phyloP scores from a whole-genome alignment of 2,329 filamentous ascomycete species.

The Talaromyces funiculosus region DNA sequence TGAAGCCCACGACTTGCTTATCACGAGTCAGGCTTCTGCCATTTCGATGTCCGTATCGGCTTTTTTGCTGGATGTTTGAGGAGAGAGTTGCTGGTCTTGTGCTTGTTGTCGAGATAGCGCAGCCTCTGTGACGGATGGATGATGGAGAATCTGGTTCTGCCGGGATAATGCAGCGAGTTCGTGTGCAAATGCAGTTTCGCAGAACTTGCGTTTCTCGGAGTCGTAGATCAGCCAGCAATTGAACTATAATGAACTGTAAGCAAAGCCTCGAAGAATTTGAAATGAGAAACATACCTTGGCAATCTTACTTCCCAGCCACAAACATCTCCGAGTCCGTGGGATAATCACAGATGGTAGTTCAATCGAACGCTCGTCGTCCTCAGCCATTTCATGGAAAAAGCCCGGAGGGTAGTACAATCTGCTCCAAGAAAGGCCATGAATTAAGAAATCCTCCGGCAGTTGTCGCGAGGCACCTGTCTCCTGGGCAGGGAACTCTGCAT shows the following conservation, averaged over 20 bases:
- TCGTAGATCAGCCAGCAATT: constrained; percentile 39
- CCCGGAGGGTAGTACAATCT: constrained; percentile 43
- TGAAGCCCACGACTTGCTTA: not conserved
- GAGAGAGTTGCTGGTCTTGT: not conserved
- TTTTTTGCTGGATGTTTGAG: not conserved
- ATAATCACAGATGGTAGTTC: constrained; percentile 47
- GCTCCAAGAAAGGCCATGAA: constrained; percentile 53
- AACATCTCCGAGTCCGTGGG: constrained; percentile 47
- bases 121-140: not conserved
- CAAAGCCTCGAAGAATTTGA: not conserved
- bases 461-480: constrained; percentile 41
- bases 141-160: not conserved
- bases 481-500: constrained; percentile 36
- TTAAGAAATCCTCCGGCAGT: constrained; percentile 54
- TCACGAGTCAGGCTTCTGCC: not conserved
- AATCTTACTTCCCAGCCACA: constrained; percentile 45
- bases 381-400: constrained; percentile 48
- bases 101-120: not conserved
- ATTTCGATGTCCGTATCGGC: not conserved
- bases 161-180: constrained; percentile 19
- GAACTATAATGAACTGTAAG: constrained; percentile 29
- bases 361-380: constrained; percentile 51
- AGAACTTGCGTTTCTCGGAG: constrained; percentile 25
- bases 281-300: constrained; percentile 33
- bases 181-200: constrained; percentile 27